Percentiles rank a stretch among this genome's conserved stretches.
phyloP scores from a whole-genome alignment of 352 stramenopile genomes.

The Phytophthora pistaciae region DNA sequence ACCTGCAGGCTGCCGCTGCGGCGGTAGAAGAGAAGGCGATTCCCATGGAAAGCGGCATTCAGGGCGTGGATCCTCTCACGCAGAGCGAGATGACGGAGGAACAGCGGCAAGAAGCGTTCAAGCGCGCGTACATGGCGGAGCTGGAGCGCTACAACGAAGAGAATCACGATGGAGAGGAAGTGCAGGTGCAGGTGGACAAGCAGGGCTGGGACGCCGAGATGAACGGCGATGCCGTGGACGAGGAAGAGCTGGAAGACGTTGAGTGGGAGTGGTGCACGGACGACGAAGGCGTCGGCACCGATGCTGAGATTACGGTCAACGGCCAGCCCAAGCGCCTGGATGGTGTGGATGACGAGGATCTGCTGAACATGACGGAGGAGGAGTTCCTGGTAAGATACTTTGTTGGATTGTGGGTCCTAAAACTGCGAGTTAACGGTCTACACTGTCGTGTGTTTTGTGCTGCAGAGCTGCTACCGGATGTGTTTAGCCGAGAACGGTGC shows the following conservation, averaged over 20 bases:
- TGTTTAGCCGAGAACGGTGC: conserved; percentile 44
- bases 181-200: conserved; percentile 84
- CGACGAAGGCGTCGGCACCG: conserved; percentile 51
- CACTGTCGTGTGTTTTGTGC: background rate
- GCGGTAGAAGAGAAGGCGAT: conserved; percentile 45
- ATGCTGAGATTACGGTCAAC: conserved; percentile 77
- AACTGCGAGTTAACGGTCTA: conserved; percentile 1
- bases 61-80: conserved; percentile 62
- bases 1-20: conserved; percentile 54
- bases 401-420: background rate
- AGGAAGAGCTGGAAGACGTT: conserved; percentile 82
- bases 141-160: conserved; percentile 90
- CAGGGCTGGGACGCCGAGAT: conserved; percentile 89
- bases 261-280: conserved; percentile 89
- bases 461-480: conserved; percentile 79
- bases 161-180: conserved; percentile 77
- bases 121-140: conserved; percentile 84
- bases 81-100: conserved; percentile 86
- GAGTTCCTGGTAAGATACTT: conserved; percentile 79
- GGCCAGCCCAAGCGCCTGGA: conserved; percentile 69
- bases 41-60: conserved; percentile 44
- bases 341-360: conserved; percentile 80
- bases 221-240: conserved; percentile 74
- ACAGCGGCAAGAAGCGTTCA: conserved; percentile 84
- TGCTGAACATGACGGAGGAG: conserved; percentile 85